Evolutionary conservation across 768 basidiomycete genomes (phyloP), one percentile per base, ranked within the genome.

Genomic region (Russula griseocarnosa): DNA sequence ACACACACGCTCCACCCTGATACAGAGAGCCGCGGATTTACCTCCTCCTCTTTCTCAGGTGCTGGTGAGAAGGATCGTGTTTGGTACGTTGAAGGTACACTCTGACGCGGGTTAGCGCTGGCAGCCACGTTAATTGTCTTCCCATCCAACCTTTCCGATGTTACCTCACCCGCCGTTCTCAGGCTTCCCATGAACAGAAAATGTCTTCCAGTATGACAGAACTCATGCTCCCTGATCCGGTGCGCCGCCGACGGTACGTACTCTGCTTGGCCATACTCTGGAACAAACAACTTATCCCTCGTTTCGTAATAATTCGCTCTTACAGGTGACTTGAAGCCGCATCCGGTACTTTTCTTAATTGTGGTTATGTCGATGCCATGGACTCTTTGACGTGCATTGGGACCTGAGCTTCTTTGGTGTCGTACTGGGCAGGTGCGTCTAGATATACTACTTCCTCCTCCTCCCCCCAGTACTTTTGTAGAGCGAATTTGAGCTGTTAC

Each of bases 1-100:
- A 13, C 20, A 44, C 20, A 10, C 46, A 47, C 44, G n/a, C 46
- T 3, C 3, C n/a, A 47, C 14, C n/a, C 34, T 22, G 18, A 5
- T 30, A 42, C 42, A 28, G 56, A 58, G 1, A 28, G n/a, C 56
- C 56, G 56, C 56, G 56, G 56, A 32, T 58, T 47, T 46, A 34
- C 32, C 34, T 38, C 22, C 32, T 54, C n/a, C n/a, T n/a, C n/a
- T 5, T n/a, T n/a, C 46, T 10, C 10, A 32, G 30, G 18, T 9
- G 51, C 51, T 13, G 28, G 14, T 28, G 50, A 28, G 28, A 30
- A 20, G 30, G 20, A 32, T 20, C 18, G 20, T 32, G 51, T 52
- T 52, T 18, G 38, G 38, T 40, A 40, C 24, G 38, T 40, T 38
- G 14, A 13, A 24, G n/a, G 9, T 28, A 28, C n/a, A 46, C 3